Evolutionary conservation across 805 yeast species (phyloP).

Genomic region (Scheffersomyces spartinae): DNA sequence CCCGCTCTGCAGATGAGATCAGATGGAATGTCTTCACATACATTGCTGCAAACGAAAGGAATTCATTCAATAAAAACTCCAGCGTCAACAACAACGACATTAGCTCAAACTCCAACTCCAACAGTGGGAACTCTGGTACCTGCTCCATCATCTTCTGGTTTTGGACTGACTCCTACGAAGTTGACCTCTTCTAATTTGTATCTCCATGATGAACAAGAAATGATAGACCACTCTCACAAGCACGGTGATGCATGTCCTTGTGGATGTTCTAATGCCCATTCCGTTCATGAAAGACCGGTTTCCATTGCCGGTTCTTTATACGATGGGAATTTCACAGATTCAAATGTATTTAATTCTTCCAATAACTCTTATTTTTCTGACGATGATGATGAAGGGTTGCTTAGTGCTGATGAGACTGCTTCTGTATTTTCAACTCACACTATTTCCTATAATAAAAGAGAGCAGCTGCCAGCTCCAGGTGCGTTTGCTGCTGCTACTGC

Average conservation of each 20-base stretch:
- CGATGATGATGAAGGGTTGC: constrained; percentile 18
- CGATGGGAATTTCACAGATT: no score
- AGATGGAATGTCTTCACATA: no score
- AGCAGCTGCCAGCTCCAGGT: constrained; percentile 65
- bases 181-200: constrained; percentile 20
- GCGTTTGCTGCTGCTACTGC: constrained; percentile 56
- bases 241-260: constrained; percentile 38
- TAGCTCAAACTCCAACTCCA: background rate
- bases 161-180: constrained; percentile 2
- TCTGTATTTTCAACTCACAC: constrained; percentile 6
- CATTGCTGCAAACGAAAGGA: no score
- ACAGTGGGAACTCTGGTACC: no score
- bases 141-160: no score
- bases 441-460: constrained; percentile 18
- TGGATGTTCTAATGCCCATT: constrained; percentile 42
- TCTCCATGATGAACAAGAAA: constrained; percentile 12
- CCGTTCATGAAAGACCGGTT: constrained; percentile 53
- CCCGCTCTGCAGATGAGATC: no score
- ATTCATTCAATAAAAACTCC: no score
- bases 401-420: constrained; percentile 17
- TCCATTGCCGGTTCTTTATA: constrained; percentile 54
- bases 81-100: background rate
- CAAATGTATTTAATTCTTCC: no score
- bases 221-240: constrained; percentile 5
- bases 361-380: no score